Percentiles rank a stretch among this genome's conserved stretches.
Conservation (phyloP, 495 filamentous ascomycete species). For the Xylaria longipes region DNA sequence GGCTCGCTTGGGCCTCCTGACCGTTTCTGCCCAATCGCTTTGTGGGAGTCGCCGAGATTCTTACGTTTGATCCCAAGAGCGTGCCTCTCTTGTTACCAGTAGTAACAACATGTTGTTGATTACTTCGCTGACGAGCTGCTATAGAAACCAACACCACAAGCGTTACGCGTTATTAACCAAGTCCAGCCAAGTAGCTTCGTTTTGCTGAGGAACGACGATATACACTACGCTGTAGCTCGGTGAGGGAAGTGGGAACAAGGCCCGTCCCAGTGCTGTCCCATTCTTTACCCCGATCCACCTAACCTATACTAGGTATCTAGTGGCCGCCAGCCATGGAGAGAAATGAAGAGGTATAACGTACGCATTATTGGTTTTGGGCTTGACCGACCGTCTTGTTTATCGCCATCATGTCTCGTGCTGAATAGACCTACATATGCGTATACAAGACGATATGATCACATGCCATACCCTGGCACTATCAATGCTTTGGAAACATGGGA, state of each 20-base stretch:
- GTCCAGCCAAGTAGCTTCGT: not conserved
- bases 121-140: constrained; percentile 1
- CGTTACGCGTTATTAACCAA: constrained; percentile 1
- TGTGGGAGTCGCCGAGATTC: constrained; percentile 42
- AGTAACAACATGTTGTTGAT: not conserved
- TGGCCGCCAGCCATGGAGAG: constrained; percentile 19
- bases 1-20: constrained; percentile 47
- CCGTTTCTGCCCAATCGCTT: constrained; percentile 45
- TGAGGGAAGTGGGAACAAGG: constrained; percentile 33
- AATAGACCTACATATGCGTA: not conserved
- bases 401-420: constrained; percentile 15
- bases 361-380: constrained; percentile 12
- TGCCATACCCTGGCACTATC: constrained; percentile 3
- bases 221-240: constrained; percentile 22
- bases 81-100: constrained; percentile 14
- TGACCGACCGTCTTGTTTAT: constrained; percentile 22
- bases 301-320: constrained; percentile 21
- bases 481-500: constrained; percentile 1
- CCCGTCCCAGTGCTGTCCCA: constrained; percentile 19
- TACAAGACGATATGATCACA: not conserved
- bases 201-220: constrained; percentile 32
- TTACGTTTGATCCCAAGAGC: constrained; percentile 47
- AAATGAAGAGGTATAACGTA: constrained; percentile 24
- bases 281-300: constrained; percentile 28
- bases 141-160: not conserved